Percentiles rank a stretch among this genome's conserved stretches.
Evolutionary conservation across 768 basidiomycete species (phyloP).

Genomic region (Strobilomyces dryophilus): DNA sequence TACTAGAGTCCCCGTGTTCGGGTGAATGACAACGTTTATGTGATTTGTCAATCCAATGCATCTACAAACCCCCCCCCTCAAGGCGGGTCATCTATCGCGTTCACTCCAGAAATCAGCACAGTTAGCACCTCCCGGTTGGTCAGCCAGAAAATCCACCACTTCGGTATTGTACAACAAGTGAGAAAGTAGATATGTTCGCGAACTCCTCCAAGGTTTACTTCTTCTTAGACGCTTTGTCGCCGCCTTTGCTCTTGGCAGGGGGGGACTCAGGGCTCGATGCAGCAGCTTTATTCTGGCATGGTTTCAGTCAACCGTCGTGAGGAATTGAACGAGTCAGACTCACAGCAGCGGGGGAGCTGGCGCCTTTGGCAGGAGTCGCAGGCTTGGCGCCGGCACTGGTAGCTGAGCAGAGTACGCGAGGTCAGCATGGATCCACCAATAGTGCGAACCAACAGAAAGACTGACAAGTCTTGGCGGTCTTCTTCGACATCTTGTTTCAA

Average conservation of each 20-base stretch:
- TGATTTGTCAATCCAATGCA: background rate
- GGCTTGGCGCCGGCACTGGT: conserved; percentile 17
- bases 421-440: conserved; percentile 7
- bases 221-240: conserved; percentile 28
- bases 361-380: conserved; percentile 18
- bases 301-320: background rate
- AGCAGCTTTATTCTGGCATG: conserved; percentile 19
- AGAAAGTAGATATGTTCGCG: background rate
- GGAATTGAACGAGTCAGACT: background rate
- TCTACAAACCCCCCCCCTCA: conserved; percentile 7
- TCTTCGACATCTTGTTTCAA: conserved; percentile 24
- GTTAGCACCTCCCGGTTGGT: background rate
- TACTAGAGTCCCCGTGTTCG: background rate
- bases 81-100: background rate
- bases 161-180: conserved; percentile 3
- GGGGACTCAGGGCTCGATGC: conserved; percentile 23
- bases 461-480: conserved; percentile 21
- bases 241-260: conserved; percentile 23
- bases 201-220: conserved; percentile 15
- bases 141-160: background rate
- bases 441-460: conserved; percentile 13
- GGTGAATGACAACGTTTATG: background rate
- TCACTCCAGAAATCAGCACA: conserved; percentile 2
- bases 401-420: conserved; percentile 11
- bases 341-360: conserved; percentile 17